A percentile compares a stretch with the other conserved stretches of the same genome.
Evolutionary conservation across 768 basidiomycete species (phyloP).

Genomic region (Epithele typhae): DNA sequence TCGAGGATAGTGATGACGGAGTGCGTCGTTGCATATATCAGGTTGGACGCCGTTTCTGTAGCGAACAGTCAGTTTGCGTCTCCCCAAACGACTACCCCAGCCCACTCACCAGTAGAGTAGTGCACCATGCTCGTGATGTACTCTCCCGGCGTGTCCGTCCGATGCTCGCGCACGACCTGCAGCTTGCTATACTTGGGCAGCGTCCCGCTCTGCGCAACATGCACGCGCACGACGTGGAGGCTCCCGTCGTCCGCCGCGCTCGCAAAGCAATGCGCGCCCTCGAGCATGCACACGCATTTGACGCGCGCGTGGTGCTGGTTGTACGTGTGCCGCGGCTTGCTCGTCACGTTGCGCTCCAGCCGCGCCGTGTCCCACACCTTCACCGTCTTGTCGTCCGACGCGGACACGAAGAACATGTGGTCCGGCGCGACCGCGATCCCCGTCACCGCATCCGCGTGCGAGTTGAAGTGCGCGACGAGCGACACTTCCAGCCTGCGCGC

Average conservation of each 20-base stretch:
- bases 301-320: conserved; percentile 67
- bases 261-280: conserved; percentile 86
- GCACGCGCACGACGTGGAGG: conserved; percentile 79
- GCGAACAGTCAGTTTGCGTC: background rate
- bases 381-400: conserved; percentile 91
- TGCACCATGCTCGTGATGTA: conserved; percentile 84
- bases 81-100: conserved; percentile 2
- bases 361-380: conserved; percentile 91
- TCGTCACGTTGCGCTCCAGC: conserved; percentile 91
- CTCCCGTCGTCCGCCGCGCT: conserved; percentile 83
- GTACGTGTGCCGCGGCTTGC: conserved; percentile 52
- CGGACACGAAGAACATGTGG: conserved; percentile 90
- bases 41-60: conserved; percentile 69
- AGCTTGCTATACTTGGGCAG: conserved; percentile 83
- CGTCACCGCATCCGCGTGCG: conserved; percentile 78
- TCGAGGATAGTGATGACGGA: conserved; percentile 75
- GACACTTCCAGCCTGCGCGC: conserved; percentile 66
- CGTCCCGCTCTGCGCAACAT: conserved; percentile 59
- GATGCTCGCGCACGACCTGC: conserved; percentile 77
- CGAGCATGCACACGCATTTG: conserved; percentile 73
- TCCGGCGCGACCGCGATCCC: conserved; percentile 87
- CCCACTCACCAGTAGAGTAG: conserved; percentile 59
- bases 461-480: conserved; percentile 78
- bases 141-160: conserved; percentile 67
- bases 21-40: conserved; percentile 84